A percentile compares a stretch with the other conserved stretches of the same genome.
Evolutionary conservation across 345 rosid genomes (phyloP).

Genomic region (Salix viminalis): DNA sequence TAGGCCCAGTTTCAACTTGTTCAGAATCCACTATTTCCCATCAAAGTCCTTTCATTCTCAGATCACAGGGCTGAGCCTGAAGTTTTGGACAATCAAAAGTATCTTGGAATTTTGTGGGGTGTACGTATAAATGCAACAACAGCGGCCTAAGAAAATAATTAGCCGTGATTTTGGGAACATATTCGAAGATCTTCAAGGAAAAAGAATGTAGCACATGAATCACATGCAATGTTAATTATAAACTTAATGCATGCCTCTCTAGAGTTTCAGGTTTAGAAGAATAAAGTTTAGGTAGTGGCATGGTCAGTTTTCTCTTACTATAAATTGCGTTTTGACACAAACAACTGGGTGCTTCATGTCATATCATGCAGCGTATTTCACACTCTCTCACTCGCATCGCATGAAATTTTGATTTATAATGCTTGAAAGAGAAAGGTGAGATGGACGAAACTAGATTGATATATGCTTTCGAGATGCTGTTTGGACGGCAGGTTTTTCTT

Average conservation of each 20-base stretch:
- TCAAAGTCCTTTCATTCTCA: not conserved
- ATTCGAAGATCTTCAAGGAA: not conserved
- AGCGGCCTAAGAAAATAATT: not conserved
- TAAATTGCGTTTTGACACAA: not conserved
- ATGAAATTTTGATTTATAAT: not conserved
- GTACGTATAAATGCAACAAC: not conserved
- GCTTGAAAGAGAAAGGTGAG: not conserved
- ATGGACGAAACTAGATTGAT: not conserved
- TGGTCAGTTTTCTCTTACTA: not conserved
- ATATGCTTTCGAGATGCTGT: not conserved
- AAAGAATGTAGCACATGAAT: not conserved
- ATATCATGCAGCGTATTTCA: not conserved
- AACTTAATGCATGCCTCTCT: not conserved
- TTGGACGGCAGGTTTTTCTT: not conserved
- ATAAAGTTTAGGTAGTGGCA: no score
- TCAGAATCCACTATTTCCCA: not conserved
- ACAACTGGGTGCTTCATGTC: not conserved
- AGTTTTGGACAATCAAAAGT: not conserved
- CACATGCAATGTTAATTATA: not conserved
- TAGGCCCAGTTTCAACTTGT: not conserved
- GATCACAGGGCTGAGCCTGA: not conserved
- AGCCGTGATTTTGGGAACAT: not conserved
- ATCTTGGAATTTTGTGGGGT: not conserved
- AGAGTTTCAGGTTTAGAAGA: not conserved
- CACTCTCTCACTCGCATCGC: not conserved